phyloP scores from a whole-genome alignment of 2,329 filamentous ascomycete genomes.

The Penicillium occitanis region DNA sequence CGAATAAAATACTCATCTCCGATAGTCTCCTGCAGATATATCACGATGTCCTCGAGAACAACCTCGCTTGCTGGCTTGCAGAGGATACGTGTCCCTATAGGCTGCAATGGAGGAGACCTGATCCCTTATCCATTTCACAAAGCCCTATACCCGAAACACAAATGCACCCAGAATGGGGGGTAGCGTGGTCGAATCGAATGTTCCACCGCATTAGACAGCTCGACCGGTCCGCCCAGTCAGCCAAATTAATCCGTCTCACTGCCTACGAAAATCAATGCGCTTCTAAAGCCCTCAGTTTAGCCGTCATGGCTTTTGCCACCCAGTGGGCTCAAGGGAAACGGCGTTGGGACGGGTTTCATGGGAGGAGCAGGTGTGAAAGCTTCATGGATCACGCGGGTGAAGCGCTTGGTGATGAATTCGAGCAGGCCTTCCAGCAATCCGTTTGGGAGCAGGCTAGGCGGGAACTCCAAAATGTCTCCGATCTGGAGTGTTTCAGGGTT shows the following conservation, averaged over 20 bases:
- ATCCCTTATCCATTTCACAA: neutral
- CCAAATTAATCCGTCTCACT: conserved; percentile 1
- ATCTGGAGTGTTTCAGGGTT: conserved; percentile 6
- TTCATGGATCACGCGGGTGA: neutral
- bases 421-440: neutral
- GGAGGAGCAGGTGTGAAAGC: neutral
- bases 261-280: neutral
- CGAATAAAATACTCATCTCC: neutral
- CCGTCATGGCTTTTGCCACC: conserved; percentile 6
- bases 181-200: conserved; percentile 5
- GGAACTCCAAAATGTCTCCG: conserved; percentile 1
- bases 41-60: conserved; percentile 8
- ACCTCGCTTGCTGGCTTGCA: conserved; percentile 3
- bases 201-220: neutral
- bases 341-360: neutral
- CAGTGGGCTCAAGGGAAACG: conserved; percentile 7
- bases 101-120: neutral
- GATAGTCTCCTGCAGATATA: conserved; percentile 7
- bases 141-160: neutral
- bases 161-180: neutral
- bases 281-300: conserved; percentile 1
- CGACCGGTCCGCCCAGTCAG: neutral
- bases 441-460: conserved; percentile 7
- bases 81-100: conserved; percentile 7
- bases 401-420: conserved; percentile 1